phyloP scores from a whole-genome alignment of 1,284 basidiomycete genomes.

The Ganoderma boninense region DNA sequence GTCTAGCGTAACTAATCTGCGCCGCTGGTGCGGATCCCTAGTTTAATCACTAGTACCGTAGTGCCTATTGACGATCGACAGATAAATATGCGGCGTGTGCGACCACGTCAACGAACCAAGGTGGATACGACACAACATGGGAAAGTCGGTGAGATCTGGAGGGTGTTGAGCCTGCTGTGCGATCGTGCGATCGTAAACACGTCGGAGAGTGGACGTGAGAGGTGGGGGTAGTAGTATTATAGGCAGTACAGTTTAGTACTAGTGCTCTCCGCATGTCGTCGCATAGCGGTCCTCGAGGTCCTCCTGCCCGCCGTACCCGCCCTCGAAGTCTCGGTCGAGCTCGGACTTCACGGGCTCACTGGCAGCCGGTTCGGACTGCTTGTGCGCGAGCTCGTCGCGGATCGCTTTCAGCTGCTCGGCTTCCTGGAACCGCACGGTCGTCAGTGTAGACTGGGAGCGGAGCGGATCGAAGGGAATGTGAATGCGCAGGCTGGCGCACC shows the following conservation, averaged over 20 bases:
- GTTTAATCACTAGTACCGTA: background rate
- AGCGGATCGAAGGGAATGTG: background rate
- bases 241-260: slow-evolving; percentile 13
- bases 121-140: no score
- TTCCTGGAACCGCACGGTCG: slow-evolving; percentile 26
- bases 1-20: background rate
- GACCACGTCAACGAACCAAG: no score
- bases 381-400: slow-evolving; percentile 34
- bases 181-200: background rate
- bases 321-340: slow-evolving; percentile 49
- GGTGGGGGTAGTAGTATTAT: background rate
- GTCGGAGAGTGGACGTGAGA: background rate
- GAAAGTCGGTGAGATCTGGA: background rate
- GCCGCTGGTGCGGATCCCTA: background rate
- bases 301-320: slow-evolving; percentile 57
- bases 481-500: slow-evolving; percentile 28
- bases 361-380: slow-evolving; percentile 12
- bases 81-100: no score
- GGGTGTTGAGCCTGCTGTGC: background rate
- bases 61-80: background rate
- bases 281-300: slow-evolving; percentile 59
- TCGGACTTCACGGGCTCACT: slow-evolving; percentile 14
- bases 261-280: slow-evolving; percentile 57
- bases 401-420: slow-evolving; percentile 44
- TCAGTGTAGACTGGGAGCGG: background rate